Conservation (phyloP, 176 grass and related monocot species). For the Tillandsia fasciculata region DNA sequence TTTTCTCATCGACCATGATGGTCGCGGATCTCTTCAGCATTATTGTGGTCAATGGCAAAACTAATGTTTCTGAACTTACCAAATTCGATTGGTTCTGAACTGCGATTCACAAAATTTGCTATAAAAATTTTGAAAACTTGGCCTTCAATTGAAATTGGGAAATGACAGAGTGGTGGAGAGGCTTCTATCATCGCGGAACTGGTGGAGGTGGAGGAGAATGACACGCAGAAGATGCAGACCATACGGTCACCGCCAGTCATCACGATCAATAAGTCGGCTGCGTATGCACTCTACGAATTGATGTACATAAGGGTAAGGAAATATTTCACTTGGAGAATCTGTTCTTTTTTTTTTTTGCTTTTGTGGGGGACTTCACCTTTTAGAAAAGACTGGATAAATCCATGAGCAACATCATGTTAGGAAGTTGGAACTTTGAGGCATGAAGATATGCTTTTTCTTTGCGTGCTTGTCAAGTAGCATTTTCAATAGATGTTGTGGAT, state of each 20-base stretch:
- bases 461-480: too few relatives aligned
- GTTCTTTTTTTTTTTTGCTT: neutral
- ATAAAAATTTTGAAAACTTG: too few relatives aligned
- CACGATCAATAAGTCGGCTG: slow-evolving; percentile 56
- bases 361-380: neutral
- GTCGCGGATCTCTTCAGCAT: neutral
- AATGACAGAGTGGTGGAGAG: slow-evolving; percentile 59
- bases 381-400: neutral
- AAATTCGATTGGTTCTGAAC: too few relatives aligned
- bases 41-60: neutral
- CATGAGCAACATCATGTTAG: too few relatives aligned
- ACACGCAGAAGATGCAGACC: slow-evolving; percentile 24
- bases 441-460: neutral
- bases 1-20: too few relatives aligned
- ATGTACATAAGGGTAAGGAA: slow-evolving; percentile 50
- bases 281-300: slow-evolving; percentile 42
- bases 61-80: too few relatives aligned
- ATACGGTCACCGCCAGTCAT: slow-evolving; percentile 50
- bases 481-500: too few relatives aligned
- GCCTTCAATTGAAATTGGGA: neutral
- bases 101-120: too few relatives aligned
- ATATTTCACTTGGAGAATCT: neutral
- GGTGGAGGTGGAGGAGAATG: slow-evolving; percentile 48
- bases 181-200: slow-evolving; percentile 55
- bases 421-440: neutral